Conservation (phyloP, 1,284 basidiomycete genomes). For the Gymnopus androsaceus region DNA sequence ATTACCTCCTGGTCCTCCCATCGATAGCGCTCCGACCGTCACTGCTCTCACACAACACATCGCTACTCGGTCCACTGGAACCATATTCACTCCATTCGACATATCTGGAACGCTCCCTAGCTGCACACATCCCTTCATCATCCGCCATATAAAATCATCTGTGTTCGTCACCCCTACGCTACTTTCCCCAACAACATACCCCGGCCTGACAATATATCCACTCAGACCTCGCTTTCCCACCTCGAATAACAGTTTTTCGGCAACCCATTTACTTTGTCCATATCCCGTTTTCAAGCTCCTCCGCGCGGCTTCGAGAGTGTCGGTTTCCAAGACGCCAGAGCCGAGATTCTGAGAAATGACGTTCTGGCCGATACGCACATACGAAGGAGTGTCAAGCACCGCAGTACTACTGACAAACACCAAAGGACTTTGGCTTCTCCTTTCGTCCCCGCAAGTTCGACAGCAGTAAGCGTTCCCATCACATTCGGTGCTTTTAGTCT, state of each 20-base stretch:
- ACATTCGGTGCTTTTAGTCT: constrained; percentile 93
- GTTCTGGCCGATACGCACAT: constrained; percentile 72
- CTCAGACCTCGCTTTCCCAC: constrained; percentile 84
- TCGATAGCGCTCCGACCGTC: constrained; percentile 35
- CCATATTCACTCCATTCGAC: constrained; percentile 98
- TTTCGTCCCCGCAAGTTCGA: constrained; percentile 73
- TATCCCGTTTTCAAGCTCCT: constrained; percentile 86
- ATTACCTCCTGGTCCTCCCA: constrained; percentile 28
- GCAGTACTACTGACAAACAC: constrained; percentile 96
- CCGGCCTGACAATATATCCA: constrained; percentile 91
- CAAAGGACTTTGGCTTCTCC: constrained; percentile 79
- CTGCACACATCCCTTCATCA: constrained; percentile 97
- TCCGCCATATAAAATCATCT: constrained; percentile 98
- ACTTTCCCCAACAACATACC: constrained; percentile 96
- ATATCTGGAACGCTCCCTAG: constrained; percentile 96
- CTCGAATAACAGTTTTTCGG: constrained; percentile 92
- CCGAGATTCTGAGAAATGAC: constrained; percentile 60
- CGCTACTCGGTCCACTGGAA: constrained; percentile 97
- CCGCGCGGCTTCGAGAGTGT: constrained; percentile 89
- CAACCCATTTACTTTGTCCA: constrained; percentile 98
- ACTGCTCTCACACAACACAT: constrained; percentile 47
- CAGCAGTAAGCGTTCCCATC: constrained; percentile 80
- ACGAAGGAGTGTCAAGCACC: constrained; percentile 89
- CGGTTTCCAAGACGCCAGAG: constrained; percentile 82
- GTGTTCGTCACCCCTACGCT: constrained; percentile 95